These are phyloP conservation scores for Colletotrichum sp. DNA, from an alignment of 2,329 filamentous ascomycete genomes.

Conservation along the genomic window DNA sequence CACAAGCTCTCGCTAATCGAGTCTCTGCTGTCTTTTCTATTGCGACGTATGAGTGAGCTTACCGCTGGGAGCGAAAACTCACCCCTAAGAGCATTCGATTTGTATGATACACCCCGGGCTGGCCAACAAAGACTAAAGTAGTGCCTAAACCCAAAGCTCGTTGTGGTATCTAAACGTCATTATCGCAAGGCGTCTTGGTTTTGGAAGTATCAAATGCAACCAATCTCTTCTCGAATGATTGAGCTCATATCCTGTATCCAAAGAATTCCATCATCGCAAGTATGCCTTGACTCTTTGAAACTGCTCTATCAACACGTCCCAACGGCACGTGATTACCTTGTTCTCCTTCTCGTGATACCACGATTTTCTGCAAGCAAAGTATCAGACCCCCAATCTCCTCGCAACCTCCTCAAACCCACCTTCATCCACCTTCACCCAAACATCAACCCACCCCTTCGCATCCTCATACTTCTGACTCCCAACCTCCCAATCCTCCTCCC, in stretches of 20 bases:
- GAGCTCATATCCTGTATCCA: not conserved
- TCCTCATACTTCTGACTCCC: conserved; percentile 56
- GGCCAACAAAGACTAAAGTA: not conserved
- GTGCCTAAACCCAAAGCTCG: not conserved
- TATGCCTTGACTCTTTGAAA: not conserved
- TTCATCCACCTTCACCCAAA: conserved; percentile 39
- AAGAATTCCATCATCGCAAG: not conserved
- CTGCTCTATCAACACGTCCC: not conserved
- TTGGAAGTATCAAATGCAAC: not conserved
- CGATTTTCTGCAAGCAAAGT: not conserved
- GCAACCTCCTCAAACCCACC: conserved; percentile 36
- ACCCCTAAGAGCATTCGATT: not conserved
- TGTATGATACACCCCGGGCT: not conserved
- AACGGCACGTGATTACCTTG: not conserved
- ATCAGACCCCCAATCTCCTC: conserved; percentile 24
- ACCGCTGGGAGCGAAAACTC: not conserved
- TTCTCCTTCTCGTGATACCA: not conserved
- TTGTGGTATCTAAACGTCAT: not conserved
- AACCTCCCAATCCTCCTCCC: conserved; percentile 67
- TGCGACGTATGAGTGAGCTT: not conserved
- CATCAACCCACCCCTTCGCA: conserved; percentile 48
- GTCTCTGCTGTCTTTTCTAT: not conserved
- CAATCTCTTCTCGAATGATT: not conserved
- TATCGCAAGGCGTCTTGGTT: not conserved
- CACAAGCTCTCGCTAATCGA: not conserved